Conservation (phyloP, 768 basidiomycete genomes). For the Mycena belliarum region DNA sequence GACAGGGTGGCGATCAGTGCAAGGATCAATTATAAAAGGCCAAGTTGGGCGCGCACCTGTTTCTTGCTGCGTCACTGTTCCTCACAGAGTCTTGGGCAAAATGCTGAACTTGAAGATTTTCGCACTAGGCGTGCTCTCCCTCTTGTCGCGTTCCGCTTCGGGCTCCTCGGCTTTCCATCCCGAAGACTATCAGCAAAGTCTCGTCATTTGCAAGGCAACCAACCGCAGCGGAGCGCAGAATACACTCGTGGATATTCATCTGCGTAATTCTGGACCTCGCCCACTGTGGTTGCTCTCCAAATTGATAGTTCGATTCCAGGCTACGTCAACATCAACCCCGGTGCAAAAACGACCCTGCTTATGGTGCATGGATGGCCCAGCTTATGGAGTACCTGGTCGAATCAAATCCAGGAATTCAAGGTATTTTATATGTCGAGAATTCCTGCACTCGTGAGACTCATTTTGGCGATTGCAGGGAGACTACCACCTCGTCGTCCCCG, state of each 20-base stretch:
- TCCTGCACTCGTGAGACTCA: not conserved
- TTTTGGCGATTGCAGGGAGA: conserved; percentile 41
- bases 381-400: conserved; percentile 74
- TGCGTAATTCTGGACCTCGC: conserved; percentile 35
- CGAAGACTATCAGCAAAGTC: conserved; percentile 32
- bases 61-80: no score
- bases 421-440: conserved; percentile 28
- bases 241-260: conserved; percentile 38
- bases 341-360: conserved; percentile 51
- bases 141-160: not conserved
- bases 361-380: conserved; percentile 83
- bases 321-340: conserved; percentile 60
- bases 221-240: conserved; percentile 35
- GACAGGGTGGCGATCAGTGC: no score
- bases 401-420: conserved; percentile 68
- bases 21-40: not conserved
- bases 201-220: conserved; percentile 42
- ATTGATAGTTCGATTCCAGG: conserved; percentile 35
- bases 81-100: not conserved
- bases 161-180: conserved; percentile 37
- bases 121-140: not conserved
- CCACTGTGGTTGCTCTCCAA: no score
- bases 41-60: no score
- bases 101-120: conserved; percentile 1
- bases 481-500: conserved; percentile 62